phyloP scores from a whole-genome alignment of 257 asterid species.

The Cynanchum wilfordii region DNA sequence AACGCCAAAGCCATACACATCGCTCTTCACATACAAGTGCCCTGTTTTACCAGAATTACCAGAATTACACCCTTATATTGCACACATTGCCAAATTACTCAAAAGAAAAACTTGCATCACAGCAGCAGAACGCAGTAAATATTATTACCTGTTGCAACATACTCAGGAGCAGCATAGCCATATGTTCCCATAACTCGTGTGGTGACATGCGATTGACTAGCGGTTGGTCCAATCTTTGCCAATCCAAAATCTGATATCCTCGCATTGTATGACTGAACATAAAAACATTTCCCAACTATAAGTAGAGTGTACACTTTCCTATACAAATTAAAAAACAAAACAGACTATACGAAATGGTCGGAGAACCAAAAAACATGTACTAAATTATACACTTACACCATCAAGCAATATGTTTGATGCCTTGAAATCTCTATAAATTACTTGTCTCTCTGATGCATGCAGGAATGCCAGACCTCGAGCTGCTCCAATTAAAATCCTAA shows the following conservation, averaged over 20 bases:
- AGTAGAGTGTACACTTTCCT: not conserved
- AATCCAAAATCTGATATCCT: constrained; percentile 73
- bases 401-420: constrained; percentile 78
- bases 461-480: constrained; percentile 70
- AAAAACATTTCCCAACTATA: not conserved
- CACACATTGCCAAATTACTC: not conserved
- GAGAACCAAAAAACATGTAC: not conserved
- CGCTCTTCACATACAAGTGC: constrained; percentile 67
- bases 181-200: constrained; percentile 69
- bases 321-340: not conserved
- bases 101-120: not conserved
- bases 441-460: constrained; percentile 51
- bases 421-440: constrained; percentile 76
- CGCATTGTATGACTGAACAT: constrained; percentile 52
- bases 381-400: constrained; percentile 36
- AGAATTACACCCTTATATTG: not conserved
- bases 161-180: constrained; percentile 86
- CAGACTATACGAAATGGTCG: not conserved
- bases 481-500: constrained; percentile 56
- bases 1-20: constrained; percentile 68
- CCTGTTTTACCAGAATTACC: constrained; percentile 30
- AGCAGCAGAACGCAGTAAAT: not conserved
- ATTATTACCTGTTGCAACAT: constrained; percentile 55
- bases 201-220: constrained; percentile 57
- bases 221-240: constrained; percentile 63